A percentile compares a stretch with the other conserved stretches of the same genome.
Evolutionary conservation across 768 basidiomycete genomes (phyloP).

Genomic region (Naganishia randhawae): DNA sequence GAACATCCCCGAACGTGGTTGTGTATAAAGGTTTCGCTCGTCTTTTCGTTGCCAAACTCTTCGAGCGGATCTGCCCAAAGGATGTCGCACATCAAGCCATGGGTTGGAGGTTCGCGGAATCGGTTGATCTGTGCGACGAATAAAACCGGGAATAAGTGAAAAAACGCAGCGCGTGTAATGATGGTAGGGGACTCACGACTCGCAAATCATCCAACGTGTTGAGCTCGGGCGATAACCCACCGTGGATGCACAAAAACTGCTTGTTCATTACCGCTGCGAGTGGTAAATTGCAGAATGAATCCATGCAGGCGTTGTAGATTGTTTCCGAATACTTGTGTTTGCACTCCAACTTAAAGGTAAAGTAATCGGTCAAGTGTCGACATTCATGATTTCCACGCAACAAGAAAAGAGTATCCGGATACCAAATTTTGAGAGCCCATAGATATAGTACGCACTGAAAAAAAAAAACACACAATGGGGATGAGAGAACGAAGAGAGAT

Average conservation of each 20-base stretch:
- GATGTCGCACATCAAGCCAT: constrained; percentile 97
- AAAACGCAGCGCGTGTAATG: background rate
- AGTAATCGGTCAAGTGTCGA: constrained; percentile 95
- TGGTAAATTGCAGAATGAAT: constrained; percentile 90
- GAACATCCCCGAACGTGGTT: constrained; percentile 97
- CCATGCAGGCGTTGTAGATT: constrained; percentile 96
- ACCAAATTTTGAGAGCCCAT: constrained; percentile 99
- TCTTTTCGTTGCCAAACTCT: constrained; percentile 94
- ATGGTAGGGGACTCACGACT: constrained; percentile 56
- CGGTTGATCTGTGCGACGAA: constrained; percentile 79
- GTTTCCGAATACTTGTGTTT: constrained; percentile 98
- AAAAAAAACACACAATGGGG: background rate
- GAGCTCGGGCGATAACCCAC: constrained; percentile 90
- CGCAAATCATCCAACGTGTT: constrained; percentile 93
- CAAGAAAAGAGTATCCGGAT: constrained; percentile 92
- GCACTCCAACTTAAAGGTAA: constrained; percentile 98
- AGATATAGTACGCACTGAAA: constrained; percentile 89
- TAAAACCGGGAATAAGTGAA: too few species aligned
- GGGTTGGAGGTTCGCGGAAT: constrained; percentile 95
- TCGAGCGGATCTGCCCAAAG: constrained; percentile 98
- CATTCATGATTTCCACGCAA: constrained; percentile 99
- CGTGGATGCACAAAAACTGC: constrained; percentile 97
- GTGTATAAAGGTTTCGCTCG: constrained; percentile 81
- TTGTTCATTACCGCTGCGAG: constrained; percentile 99
- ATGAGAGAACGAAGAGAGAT: background rate